phyloP scores from a whole-genome alignment of 805 yeast species.

The Candida berthetii region DNA sequence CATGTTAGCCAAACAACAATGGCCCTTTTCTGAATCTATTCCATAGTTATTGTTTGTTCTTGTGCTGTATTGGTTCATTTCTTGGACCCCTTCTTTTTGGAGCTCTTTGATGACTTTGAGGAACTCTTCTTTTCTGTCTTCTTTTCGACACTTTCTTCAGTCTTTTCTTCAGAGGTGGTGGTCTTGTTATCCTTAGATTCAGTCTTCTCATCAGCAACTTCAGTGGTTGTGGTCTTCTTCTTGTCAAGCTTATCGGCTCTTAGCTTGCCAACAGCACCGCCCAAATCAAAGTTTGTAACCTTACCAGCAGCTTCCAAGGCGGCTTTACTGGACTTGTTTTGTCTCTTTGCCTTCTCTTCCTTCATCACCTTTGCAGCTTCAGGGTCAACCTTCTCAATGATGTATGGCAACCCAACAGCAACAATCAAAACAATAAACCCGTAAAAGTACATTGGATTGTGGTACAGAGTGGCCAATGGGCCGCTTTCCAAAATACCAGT shows the following conservation, averaged over 20 bases:
- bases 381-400: conserved; percentile 34
- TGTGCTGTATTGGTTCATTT: too few species aligned
- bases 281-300: background rate
- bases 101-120: too few species aligned
- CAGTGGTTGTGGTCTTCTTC: too few species aligned
- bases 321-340: background rate
- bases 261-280: background rate
- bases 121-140: too few species aligned
- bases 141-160: too few species aligned
- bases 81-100: too few species aligned
- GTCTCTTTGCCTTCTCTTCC: conserved; percentile 16
- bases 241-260: background rate
- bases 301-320: conserved; percentile 1
- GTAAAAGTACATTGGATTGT: conserved; percentile 30
- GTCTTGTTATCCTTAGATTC: too few species aligned
- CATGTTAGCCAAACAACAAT: too few species aligned
- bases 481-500: conserved; percentile 28
- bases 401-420: conserved; percentile 23
- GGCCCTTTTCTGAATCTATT: too few species aligned
- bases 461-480: conserved; percentile 27
- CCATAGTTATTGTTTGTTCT: too few species aligned
- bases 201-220: too few species aligned
- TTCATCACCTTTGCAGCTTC: conserved; percentile 29
- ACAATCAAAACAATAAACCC: conserved; percentile 21
- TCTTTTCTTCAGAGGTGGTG: too few species aligned